These are phyloP conservation scores for Mycena pura DNA, from an alignment of 768 basidiomycete genomes.

Conservation along the genomic window DNA sequence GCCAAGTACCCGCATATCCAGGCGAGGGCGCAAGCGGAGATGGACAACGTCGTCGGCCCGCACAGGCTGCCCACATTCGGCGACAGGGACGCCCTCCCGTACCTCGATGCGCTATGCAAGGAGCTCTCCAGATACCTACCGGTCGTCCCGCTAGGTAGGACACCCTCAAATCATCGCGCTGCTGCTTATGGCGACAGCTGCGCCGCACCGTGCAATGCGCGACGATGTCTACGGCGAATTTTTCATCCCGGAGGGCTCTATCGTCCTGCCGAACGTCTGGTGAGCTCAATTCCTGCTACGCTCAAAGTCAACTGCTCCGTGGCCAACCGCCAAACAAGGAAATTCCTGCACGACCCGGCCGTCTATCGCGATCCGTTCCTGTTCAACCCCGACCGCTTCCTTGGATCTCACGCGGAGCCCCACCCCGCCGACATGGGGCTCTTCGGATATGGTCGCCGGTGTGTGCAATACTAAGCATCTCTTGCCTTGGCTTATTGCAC, in stretches of 20 bases:
- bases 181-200: constrained; percentile 17
- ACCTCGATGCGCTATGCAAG: constrained; percentile 45
- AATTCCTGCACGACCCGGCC: constrained; percentile 39
- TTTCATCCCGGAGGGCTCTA: constrained; percentile 39
- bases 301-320: not conserved
- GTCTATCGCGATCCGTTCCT: constrained; percentile 38
- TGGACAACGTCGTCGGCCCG: constrained; percentile 48
- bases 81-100: constrained; percentile 49
- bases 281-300: not conserved
- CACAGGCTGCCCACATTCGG: constrained; percentile 47
- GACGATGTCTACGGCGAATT: constrained; percentile 42
- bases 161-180: too few species aligned
- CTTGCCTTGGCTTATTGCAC: not conserved
- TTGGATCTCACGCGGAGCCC: constrained; percentile 28
- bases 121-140: constrained; percentile 45
- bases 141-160: constrained; percentile 9
- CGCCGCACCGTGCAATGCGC: constrained; percentile 34
- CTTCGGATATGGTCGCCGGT: constrained; percentile 39
- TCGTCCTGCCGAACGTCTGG: constrained; percentile 32
- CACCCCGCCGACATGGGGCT: constrained; percentile 27
- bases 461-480: not conserved
- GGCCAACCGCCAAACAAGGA: too few species aligned
- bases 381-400: constrained; percentile 43
- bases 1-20: constrained; percentile 45
- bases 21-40: constrained; percentile 49